These are phyloP conservation scores for Pichia sp. DNA, from an alignment of 1,139 yeast genomes.

Conservation along the genomic window DNA sequence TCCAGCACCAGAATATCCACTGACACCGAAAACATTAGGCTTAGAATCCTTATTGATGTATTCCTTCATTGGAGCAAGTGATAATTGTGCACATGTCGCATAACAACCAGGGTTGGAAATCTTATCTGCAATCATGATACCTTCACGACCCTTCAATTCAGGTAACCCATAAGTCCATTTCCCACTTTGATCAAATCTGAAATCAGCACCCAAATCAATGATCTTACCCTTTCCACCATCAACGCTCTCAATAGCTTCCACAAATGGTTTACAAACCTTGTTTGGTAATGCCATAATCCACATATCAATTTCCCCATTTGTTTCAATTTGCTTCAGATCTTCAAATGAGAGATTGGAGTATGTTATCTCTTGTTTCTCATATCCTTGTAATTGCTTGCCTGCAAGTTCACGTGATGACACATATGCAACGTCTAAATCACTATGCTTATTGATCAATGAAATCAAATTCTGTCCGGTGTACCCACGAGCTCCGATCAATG, in stretches of 20 bases:
- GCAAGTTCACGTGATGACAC: constrained; percentile 93
- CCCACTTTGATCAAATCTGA: constrained; percentile 80
- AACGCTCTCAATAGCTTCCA: constrained; percentile 79
- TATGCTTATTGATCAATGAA: constrained; percentile 78
- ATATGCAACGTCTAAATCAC: constrained; percentile 78
- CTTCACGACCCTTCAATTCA: constrained; percentile 57
- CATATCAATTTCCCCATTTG: constrained; percentile 72
- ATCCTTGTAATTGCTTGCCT: constrained; percentile 83
- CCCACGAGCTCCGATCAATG: constrained; percentile 97
- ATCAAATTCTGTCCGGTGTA: constrained; percentile 93
- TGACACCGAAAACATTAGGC: constrained; percentile 89
- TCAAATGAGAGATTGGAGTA: constrained; percentile 85
- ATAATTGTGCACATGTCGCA: constrained; percentile 95
- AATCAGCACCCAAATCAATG: constrained; percentile 91
- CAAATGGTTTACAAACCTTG: constrained; percentile 96
- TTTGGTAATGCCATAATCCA: constrained; percentile 99
- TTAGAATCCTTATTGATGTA: constrained; percentile 42
- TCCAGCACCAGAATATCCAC: constrained; percentile 99
- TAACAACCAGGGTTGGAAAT: constrained; percentile 98
- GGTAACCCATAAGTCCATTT: constrained; percentile 96
- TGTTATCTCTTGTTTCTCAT: constrained; percentile 68
- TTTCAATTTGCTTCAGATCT: constrained; percentile 74
- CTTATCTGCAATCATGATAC: constrained; percentile 66
- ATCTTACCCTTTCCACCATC: constrained; percentile 58
- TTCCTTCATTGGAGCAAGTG: constrained; percentile 75